Conservation (phyloP, 1,284 basidiomycete species). For the Austroboletus olivaceoglutinosus region DNA sequence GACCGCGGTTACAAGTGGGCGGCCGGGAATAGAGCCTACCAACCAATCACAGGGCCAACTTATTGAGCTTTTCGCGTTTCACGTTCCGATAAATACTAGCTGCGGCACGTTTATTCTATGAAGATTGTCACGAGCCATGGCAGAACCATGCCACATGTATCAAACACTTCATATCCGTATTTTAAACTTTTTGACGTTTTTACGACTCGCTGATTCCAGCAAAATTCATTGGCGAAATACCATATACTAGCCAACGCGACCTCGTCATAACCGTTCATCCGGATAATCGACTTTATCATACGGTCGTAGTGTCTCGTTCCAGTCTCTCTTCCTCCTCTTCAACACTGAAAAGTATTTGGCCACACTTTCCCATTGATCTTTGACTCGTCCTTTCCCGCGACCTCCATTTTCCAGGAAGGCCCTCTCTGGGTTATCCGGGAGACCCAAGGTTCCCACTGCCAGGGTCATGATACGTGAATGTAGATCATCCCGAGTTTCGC, state of each 20-base stretch:
- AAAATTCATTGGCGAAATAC: not conserved
- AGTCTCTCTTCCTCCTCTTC: constrained; percentile 78
- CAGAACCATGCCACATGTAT: constrained; percentile 8
- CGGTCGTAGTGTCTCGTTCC: constrained; percentile 79
- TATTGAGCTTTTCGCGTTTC: not conserved
- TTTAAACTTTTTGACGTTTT: not conserved
- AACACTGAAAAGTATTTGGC: constrained; percentile 76
- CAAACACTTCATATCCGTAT: constrained; percentile 1
- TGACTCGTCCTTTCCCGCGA: constrained; percentile 65
- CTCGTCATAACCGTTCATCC: constrained; percentile 16
- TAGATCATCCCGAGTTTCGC: constrained; percentile 52
- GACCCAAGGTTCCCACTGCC: constrained; percentile 56
- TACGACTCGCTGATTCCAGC: not conserved
- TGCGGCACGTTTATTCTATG: not conserved
- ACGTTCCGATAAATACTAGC: not conserved
- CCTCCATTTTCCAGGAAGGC: constrained; percentile 59
- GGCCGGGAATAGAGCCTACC: constrained; percentile 69
- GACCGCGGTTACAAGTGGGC: constrained; percentile 70
- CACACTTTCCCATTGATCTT: constrained; percentile 62
- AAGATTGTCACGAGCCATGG: not conserved
- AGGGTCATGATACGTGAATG: constrained; percentile 63
- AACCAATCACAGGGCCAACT: constrained; percentile 42
- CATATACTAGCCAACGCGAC: not conserved
- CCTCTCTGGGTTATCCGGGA: constrained; percentile 67
- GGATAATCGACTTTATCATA: constrained; percentile 64